phyloP scores from a whole-genome alignment of 2,329 filamentous ascomycete genomes.

The Colletotrichum phormii region DNA sequence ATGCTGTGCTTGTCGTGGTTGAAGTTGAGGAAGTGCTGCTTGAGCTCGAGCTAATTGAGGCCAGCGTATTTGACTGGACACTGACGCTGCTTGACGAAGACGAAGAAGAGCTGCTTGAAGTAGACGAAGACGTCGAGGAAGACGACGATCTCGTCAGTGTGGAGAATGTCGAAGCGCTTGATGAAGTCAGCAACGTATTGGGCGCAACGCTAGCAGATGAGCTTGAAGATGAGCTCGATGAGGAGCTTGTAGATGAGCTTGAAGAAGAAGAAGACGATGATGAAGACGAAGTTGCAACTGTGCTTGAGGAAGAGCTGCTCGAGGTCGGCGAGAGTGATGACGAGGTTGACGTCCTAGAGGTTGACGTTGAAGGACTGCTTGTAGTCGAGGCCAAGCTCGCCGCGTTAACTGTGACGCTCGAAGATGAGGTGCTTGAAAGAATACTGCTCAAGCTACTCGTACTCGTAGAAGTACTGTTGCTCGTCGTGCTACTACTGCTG shows the following conservation, averaged over 20 bases:
- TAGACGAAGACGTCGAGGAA: constrained; percentile 1
- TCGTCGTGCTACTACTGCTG: background rate
- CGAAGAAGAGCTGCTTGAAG: background rate
- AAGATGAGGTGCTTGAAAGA: background rate
- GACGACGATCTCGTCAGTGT: constrained; percentile 17
- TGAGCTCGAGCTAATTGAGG: background rate
- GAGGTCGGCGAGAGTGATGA: background rate
- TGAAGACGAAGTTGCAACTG: background rate
- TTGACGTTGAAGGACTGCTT: background rate
- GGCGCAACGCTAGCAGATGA: background rate
- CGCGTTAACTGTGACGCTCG: background rate
- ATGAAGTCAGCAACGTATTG: background rate
- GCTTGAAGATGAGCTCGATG: background rate
- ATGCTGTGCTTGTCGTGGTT: background rate
- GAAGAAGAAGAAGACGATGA: background rate
- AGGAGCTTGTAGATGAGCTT: constrained; percentile 9
- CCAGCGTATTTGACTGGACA: background rate
- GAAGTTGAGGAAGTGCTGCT: background rate
- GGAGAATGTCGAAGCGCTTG: background rate
- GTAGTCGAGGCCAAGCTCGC: background rate
- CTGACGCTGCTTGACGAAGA: background rate
- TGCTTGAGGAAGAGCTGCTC: background rate
- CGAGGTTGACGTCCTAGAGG: background rate
- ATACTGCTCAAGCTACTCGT: background rate
- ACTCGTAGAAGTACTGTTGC: background rate